These are phyloP conservation scores for Erodium moschatum DNA, from an alignment of 441 rosid genomes.

Conservation along the genomic window DNA sequence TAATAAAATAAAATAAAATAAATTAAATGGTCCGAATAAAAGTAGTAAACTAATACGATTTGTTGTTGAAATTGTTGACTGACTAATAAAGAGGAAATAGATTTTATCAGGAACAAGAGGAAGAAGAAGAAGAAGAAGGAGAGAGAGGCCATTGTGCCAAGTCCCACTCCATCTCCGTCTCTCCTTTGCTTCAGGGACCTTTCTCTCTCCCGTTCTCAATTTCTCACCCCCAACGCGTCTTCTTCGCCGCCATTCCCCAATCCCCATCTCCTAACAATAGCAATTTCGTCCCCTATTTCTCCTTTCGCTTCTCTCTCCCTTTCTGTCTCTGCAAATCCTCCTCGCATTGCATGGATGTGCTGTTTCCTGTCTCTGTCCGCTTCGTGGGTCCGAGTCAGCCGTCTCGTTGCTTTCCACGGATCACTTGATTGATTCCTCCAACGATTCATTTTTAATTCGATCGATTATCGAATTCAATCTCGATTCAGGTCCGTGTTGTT, in stretches of 20 bases:
- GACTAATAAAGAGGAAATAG: background rate
- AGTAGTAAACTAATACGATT: background rate
- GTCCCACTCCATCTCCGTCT: background rate
- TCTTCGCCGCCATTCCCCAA: background rate
- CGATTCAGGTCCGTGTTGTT: background rate
- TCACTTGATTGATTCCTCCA: background rate
- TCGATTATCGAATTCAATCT: background rate
- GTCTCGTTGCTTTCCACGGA: background rate
- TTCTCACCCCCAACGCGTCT: background rate
- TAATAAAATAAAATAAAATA: too few species aligned
- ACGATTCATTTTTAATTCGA: background rate
- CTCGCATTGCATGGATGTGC: background rate
- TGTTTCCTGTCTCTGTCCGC: background rate
- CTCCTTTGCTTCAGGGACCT: background rate
- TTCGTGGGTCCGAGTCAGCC: too few species aligned
- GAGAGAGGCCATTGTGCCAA: background rate
- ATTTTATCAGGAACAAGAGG: background rate
- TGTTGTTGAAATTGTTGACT: constrained; percentile 4
- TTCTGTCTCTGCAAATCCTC: background rate
- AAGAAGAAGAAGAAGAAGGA: background rate
- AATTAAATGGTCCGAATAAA: background rate
- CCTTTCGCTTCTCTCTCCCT: background rate
- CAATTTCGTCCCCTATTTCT: background rate
- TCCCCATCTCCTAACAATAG: background rate
- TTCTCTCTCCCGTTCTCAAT: background rate